phyloP scores from a whole-genome alignment of 2,329 filamentous ascomycete genomes.

The Ophiocordyceps robertsii region DNA sequence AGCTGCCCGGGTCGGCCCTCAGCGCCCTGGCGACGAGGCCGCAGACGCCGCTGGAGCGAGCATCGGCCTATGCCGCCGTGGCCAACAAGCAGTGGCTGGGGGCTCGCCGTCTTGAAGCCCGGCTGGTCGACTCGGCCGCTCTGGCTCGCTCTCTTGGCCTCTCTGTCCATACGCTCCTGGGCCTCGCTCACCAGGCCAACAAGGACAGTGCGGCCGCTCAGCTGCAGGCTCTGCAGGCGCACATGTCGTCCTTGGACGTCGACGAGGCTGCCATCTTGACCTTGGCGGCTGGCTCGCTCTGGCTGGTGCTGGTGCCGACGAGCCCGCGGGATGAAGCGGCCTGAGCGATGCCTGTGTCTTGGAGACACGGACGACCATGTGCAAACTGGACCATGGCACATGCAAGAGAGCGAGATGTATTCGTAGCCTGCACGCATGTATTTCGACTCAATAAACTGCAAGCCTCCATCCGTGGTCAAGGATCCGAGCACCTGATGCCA shows the following conservation, averaged over 20 bases:
- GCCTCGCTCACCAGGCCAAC: constrained; percentile 15
- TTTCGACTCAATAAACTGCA: not conserved
- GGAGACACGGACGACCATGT: not conserved
- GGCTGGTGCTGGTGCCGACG: constrained; percentile 18
- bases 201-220: constrained; percentile 7
- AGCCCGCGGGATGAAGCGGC: not conserved
- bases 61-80: constrained; percentile 24
- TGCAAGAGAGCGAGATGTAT: too few relatives aligned
- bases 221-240: constrained; percentile 11
- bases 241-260: constrained; percentile 17
- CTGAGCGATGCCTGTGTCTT: not conserved
- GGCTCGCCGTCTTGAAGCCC: constrained; percentile 22
- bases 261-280: constrained; percentile 11
- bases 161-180: constrained; percentile 24
- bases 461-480: too few relatives aligned
- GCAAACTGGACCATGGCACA: too few relatives aligned
- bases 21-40: constrained; percentile 22
- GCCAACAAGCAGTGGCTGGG: constrained; percentile 30
- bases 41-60: constrained; percentile 26
- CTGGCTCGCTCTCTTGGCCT: constrained; percentile 14
- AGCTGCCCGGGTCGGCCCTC: constrained; percentile 20
- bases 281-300: constrained; percentile 16
- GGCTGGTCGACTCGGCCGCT: constrained; percentile 19
- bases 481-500: too few relatives aligned
- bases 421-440: not conserved